Evolutionary conservation across 371 early-diverging fungal species (phyloP), one percentile per base, ranked within the genome.

Genomic region (Coemansia sp.): DNA sequence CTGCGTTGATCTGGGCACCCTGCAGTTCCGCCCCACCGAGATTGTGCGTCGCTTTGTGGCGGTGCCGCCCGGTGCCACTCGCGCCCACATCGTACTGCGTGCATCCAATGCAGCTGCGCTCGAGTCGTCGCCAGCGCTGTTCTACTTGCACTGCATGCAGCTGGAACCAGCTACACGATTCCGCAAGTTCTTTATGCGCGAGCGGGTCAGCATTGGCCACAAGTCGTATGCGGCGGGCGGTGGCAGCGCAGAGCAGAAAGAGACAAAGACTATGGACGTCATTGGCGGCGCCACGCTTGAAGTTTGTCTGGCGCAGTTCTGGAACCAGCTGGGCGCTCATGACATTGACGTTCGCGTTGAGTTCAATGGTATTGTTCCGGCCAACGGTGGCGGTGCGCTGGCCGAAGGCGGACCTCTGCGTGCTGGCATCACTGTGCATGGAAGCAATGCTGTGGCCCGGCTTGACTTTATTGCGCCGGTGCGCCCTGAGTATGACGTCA

Each of bases 271-370:
- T 8, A 88, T 95, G 79, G 80, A 86, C 42, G 92, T 94, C 9
- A 71, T 84, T 48, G 89, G 91, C 61, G 88, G 87, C 37, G 81
- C 84, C 3, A 93, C 91, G n/a, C 69, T 95, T 58, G 96, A 96
- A 75, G 83, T 89, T 42, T 78, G 84, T 66, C 63, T 94, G 47
- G 95, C 93, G 3, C 96, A 94, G 74, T 94, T 90, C 80, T 96
- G 96, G 95, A 90, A 90, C 61, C 85, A 86, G 64, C 80, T 90
- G 11, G 94, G 89, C 37, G 79, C 83, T 14, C 92, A 94, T 67
- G 70, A 70, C 11, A 82, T 95, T 11, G 87, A 89, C 18, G 71
- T 94, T 12, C 84, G 86, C 9, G 64, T 96, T 28, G 84, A 86
- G 23, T 96, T 97, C 84, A 91, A 90, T 74, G 94, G 95, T 44